Conservation (phyloP, 257 asterid genomes). For the Orobanche coerulescens region DNA sequence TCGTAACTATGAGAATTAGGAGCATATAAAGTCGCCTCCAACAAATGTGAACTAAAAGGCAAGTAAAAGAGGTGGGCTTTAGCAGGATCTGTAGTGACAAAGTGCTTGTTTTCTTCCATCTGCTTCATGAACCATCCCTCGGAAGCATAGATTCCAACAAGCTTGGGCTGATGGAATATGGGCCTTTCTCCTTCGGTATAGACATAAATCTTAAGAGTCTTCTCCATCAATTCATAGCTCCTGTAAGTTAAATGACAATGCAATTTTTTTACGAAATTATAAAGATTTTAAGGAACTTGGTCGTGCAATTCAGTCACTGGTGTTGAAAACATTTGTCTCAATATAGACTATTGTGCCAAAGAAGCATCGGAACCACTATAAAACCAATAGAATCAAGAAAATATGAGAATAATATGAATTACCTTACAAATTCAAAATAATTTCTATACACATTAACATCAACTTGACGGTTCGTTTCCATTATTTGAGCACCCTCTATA, state of each 20-base stretch:
- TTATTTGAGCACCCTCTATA: constrained; percentile 23
- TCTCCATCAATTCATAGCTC: constrained; percentile 73
- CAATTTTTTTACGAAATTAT: too few species aligned
- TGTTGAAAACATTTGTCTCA: too few species aligned
- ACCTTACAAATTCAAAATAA: constrained; percentile 33
- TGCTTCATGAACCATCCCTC: constrained; percentile 91
- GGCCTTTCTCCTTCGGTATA: constrained; percentile 65
- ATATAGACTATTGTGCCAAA: background rate
- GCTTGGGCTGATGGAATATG: constrained; percentile 53
- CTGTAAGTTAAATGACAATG: constrained; percentile 38
- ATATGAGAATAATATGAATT: background rate
- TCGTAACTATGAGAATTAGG: constrained; percentile 51
- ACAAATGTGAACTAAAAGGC: constrained; percentile 56
- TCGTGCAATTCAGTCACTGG: too few species aligned
- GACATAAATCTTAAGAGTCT: constrained; percentile 50
- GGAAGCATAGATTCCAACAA: constrained; percentile 67
- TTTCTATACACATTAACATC: constrained; percentile 29
- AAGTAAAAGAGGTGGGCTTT: constrained; percentile 65
- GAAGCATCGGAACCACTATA: background rate
- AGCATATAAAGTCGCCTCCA: constrained; percentile 44
- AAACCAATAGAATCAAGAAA: constrained; percentile 1
- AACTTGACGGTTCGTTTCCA: constrained; percentile 16
- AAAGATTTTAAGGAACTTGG: too few species aligned
- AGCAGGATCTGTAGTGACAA: constrained; percentile 38
- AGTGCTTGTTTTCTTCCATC: constrained; percentile 43